Percentiles rank a stretch among this genome's conserved stretches.
Conservation (phyloP, 176 grass and related monocot genomes). For the Carex kokanica region DNA sequence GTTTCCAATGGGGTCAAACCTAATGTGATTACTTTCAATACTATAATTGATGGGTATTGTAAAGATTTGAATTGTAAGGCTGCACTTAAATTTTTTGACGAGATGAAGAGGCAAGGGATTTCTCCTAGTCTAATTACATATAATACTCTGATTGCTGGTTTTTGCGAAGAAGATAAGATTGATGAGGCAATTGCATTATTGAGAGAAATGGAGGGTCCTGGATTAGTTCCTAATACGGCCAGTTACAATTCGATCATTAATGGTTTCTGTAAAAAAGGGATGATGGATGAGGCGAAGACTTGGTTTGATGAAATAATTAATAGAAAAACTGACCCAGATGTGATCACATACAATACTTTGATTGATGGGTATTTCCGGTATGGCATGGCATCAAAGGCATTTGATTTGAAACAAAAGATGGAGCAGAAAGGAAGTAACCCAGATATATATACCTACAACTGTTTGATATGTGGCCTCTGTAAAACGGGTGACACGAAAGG, state of each 20-base stretch:
- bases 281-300: conserved; percentile 51
- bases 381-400: conserved; percentile 46
- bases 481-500: conserved; percentile 40
- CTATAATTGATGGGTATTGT: conserved; percentile 63
- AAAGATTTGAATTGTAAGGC: conserved; percentile 56
- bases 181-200: conserved; percentile 55
- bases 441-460: conserved; percentile 57
- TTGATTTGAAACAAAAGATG: conserved; percentile 46
- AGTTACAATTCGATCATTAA: conserved; percentile 56
- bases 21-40: conserved; percentile 65
- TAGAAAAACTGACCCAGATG: conserved; percentile 39
- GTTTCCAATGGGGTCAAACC: conserved; percentile 38
- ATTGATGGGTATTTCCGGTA: conserved; percentile 49
- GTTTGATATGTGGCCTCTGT: conserved; percentile 58
- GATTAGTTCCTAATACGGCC: conserved; percentile 35
- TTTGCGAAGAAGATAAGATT: conserved; percentile 46
- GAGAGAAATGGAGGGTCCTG: conserved; percentile 50
- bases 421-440: conserved; percentile 46
- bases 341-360: conserved; percentile 67
- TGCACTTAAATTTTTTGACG: conserved; percentile 54
- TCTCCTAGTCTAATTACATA: conserved; percentile 42
- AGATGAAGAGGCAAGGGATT: conserved; percentile 72
- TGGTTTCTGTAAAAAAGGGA: conserved; percentile 78
- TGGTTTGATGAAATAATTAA: conserved; percentile 48
- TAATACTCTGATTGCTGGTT: conserved; percentile 49